Evolutionary conservation across 768 basidiomycete genomes (phyloP).

Genomic region (Pleurotus tuber-regium): DNA sequence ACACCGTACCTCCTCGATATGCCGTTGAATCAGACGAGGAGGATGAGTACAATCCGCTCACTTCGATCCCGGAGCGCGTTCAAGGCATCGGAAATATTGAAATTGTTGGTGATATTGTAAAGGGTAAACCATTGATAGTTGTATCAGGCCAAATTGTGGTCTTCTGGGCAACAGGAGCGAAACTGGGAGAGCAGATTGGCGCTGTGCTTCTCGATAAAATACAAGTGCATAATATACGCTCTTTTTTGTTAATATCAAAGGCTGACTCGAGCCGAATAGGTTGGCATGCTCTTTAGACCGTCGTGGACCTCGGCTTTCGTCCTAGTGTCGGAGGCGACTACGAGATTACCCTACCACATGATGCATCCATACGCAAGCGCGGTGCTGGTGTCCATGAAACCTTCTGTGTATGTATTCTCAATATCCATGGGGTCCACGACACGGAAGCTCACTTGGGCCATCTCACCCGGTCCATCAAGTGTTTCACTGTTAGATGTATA

Average conservation of each 20-base stretch:
- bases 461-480: slow-evolving; percentile 32
- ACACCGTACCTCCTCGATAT: slow-evolving; percentile 56
- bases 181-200: slow-evolving; percentile 51
- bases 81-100: slow-evolving; percentile 29
- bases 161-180: slow-evolving; percentile 50
- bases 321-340: slow-evolving; percentile 50
- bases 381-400: slow-evolving; percentile 41
- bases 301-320: slow-evolving; percentile 44
- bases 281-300: slow-evolving; percentile 50
- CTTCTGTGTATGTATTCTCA: slow-evolving; percentile 37
- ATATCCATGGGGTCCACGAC: neutral
- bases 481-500: slow-evolving; percentile 54
- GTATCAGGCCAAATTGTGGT: slow-evolving; percentile 44
- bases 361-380: slow-evolving; percentile 47
- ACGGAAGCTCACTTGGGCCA: neutral
- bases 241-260: neutral
- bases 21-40: slow-evolving; percentile 70
- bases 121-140: slow-evolving; percentile 34
- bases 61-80: slow-evolving; percentile 15
- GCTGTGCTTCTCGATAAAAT: slow-evolving; percentile 41
- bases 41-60: slow-evolving; percentile 53
- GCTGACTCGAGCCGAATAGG: slow-evolving; percentile 26
- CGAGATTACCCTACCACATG: slow-evolving; percentile 45
- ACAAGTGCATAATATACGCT: slow-evolving; percentile 33
- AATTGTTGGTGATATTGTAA: slow-evolving; percentile 33